Evolutionary conservation across 2,329 filamentous ascomycete species (phyloP), one percentile per base, ranked within the genome.

Genomic region (Aspergillus vadensis): DNA sequence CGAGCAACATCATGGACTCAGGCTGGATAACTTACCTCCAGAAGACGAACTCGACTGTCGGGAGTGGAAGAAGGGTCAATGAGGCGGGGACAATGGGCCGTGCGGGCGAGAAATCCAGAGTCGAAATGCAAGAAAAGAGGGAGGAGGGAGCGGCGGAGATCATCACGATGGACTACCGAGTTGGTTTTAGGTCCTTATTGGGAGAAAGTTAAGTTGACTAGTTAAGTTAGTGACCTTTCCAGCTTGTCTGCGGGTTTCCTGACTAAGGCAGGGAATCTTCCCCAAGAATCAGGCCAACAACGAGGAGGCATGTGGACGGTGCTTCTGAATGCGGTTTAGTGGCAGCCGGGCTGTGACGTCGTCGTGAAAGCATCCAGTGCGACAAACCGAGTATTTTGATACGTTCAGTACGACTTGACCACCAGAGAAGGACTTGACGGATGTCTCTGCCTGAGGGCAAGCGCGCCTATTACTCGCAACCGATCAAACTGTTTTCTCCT

Each of bases 261-360:
- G 27, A 36, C 27, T 52, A 52, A 52, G 32, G 49, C 32, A 30
- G 19, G 19, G 8, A 36, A 36, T 36, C 43, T 52, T 52, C 55
- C 58, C 53, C 48, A 60, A 61, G 58, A 55, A 38, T 27, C 51
- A 39, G 23, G 56, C 47, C 19, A 27, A 47, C 32, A 36, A 12
- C 25, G 8, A 36, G 4, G 25, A 53, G 50, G 48, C 39, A 44
- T 55, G 52, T 54, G 49, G 39, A 48, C 48, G 25, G 36, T 41
- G n/a, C n/a, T 47, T 25, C 64, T 60, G 43, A 57, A 67, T 60
- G 48, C 27, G 59, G 64, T 48, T 67, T 67, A 68, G 62, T 44
- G 38, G 9, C 21, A 48, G 55, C 43, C 39, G 41, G 12, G 36
- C 56, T 54, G 65, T 75, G 72, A 75, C 72, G 71, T 75, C 67